Base-by-base conservation (phyloP, 2,329 filamentous ascomycete genomes). In the Helicocarpus griseus region DNA sequence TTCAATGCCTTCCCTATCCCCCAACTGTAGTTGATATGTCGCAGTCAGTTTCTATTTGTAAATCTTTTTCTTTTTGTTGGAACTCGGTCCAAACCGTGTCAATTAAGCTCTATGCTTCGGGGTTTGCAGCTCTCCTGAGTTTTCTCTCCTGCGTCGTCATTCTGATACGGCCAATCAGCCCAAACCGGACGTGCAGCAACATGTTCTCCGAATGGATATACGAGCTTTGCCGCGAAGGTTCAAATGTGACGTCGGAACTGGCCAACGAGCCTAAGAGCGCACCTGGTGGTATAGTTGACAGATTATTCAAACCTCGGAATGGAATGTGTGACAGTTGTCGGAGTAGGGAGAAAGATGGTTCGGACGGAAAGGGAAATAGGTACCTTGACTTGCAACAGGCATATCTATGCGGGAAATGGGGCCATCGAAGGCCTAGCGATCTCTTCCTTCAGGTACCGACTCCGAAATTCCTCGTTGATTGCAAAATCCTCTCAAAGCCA, bases 371-470 rank as follows among this genome's bases (percentile, higher is more conserved):
- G 17, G 11, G 26, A 7, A 33, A 41, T 40, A 28, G 13, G 26
- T 19, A 41, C 6, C 26, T 39, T 45, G 75, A 77, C 28, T 62
- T 86, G 24, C 66, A 78, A 36, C 73, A 70, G 41, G 82, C 82
- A 1, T 67, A 69, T 6, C 61, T 73, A 51, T 88, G 85, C 62
- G 86, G 86, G 1, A 80, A 78, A 49, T 90, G 85, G 79, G 85
- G 83, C 0, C 62, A 74, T 0, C 74, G 76, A 1, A 66, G 73
- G 48, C 87, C 85, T 0, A 86, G 82, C 56, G 75, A 82, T 14
- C 67, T 89, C 0, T 90, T 90, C 61, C 66, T 88, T 5, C 73
- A 72, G 60, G 80, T 79, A 55, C 26, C 6, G 17, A 22, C 38
- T 6, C 11, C 9, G 14, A 38, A 21, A 43, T 5, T 4, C 36